Percentiles rank a stretch among this genome's conserved stretches.
Evolutionary conservation across 2,329 filamentous ascomycete genomes (phyloP).

Genomic region (Exophiala sideris): DNA sequence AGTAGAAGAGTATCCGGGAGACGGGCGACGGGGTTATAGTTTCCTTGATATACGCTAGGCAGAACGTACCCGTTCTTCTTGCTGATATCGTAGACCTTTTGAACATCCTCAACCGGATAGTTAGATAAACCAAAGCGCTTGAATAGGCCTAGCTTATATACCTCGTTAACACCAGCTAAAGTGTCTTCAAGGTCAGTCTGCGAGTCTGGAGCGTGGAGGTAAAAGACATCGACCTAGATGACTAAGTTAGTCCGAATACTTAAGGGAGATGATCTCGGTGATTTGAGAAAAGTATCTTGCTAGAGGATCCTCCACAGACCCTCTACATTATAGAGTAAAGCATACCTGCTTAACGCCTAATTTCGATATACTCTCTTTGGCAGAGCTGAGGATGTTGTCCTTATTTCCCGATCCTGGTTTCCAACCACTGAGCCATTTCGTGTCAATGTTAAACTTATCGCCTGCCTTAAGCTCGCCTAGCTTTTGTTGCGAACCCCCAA

Average conservation of each 20-base stretch:
- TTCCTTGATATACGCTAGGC: conserved; percentile 41
- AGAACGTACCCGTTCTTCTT: conserved; percentile 35
- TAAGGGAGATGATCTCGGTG: not conserved
- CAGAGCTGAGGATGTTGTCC: conserved; percentile 25
- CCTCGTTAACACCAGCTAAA: conserved; percentile 33
- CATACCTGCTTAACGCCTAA: conserved; percentile 22
- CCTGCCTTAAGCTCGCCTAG: conserved; percentile 41
- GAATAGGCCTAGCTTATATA: conserved; percentile 34
- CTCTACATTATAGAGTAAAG: not conserved
- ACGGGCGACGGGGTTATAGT: conserved; percentile 39
- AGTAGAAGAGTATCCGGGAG: conserved; percentile 35
- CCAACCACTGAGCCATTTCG: conserved; percentile 42
- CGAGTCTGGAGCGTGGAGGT: conserved; percentile 36
- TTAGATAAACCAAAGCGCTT: conserved; percentile 41
- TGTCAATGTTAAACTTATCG: conserved; percentile 45
- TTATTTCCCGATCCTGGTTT: conserved; percentile 8
- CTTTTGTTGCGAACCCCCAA: conserved; percentile 41
- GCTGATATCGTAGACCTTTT: conserved; percentile 35
- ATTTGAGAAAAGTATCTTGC: not conserved
- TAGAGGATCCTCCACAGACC: too few relatives aligned
- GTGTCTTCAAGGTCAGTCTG: conserved; percentile 37
- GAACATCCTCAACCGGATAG: conserved; percentile 31
- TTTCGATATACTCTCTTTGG: conserved; percentile 25
- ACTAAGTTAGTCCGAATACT: not conserved
- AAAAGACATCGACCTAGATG: conserved; percentile 36